Conservation (phyloP, 371 early-diverging fungal genomes). For the Saksenaea vasiformis region DNA sequence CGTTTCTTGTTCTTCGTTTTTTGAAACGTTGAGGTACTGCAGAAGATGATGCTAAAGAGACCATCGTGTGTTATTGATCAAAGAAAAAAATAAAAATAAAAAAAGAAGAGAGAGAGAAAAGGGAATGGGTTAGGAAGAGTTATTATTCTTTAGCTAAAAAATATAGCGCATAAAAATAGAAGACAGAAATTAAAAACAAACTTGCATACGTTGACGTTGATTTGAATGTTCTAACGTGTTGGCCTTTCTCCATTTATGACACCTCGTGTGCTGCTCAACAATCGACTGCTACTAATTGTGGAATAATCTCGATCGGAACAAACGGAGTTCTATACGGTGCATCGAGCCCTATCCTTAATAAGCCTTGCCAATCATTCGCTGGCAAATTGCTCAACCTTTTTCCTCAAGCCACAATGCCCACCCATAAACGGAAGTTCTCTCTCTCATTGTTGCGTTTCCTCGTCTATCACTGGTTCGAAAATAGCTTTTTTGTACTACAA, state of each 20-base stretch:
- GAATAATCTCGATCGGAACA: background rate
- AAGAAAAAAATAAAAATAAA: background rate
- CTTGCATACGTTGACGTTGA: constrained; percentile 5
- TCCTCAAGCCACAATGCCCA: background rate
- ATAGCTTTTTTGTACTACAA: background rate
- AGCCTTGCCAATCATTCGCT: background rate
- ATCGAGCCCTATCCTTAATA: constrained; percentile 2
- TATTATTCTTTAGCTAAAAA: background rate
- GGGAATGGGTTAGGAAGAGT: background rate
- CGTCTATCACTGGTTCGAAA: constrained; percentile 1
- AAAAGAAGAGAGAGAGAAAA: background rate
- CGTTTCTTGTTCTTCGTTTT: constrained; percentile 3
- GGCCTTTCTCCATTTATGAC: background rate
- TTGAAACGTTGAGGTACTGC: background rate
- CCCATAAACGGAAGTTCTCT: background rate
- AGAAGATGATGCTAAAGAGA: background rate
- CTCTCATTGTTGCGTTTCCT: background rate
- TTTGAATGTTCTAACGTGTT: background rate
- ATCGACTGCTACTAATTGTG: background rate
- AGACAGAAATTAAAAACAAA: constrained; percentile 6
- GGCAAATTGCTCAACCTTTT: background rate
- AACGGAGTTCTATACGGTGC: background rate
- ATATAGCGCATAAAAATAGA: background rate
- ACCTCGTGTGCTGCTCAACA: background rate
- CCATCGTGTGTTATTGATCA: background rate